Evolutionary conservation across 2,329 filamentous ascomycete species (phyloP).

Genomic region (Hypoxylon rubiginosum): DNA sequence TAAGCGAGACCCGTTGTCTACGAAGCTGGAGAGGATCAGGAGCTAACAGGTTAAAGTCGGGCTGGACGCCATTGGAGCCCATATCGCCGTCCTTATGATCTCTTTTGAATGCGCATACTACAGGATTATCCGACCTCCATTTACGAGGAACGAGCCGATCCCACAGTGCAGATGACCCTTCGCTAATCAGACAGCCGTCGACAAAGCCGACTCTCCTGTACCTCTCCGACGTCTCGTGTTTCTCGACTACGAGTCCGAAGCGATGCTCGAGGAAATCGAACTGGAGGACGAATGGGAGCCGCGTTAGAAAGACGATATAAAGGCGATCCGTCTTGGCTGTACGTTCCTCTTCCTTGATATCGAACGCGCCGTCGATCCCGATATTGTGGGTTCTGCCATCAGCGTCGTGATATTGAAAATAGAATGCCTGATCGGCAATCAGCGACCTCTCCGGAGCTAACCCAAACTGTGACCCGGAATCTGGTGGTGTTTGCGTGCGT

Average conservation of each 20-base stretch:
- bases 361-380: slow-evolving; percentile 42
- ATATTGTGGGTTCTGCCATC: slow-evolving; percentile 1
- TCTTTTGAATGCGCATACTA: background rate
- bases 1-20: background rate
- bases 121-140: background rate
- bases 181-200: background rate
- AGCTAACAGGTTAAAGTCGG: background rate
- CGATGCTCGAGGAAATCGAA: slow-evolving; percentile 40
- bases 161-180: background rate
- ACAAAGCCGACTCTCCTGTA: slow-evolving; percentile 4
- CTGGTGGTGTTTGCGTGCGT: background rate
- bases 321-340: background rate
- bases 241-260: slow-evolving; percentile 34
- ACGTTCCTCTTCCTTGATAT: slow-evolving; percentile 10
- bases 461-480: background rate
- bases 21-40: background rate
- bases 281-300: slow-evolving; percentile 36
- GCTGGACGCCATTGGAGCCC: background rate
- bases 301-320: slow-evolving; percentile 35
- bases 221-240: background rate
- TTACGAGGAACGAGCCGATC: background rate
- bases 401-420: background rate
- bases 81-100: background rate
- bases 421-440: slow-evolving; percentile 18
- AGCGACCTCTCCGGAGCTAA: slow-evolving; percentile 17